phyloP scores from a whole-genome alignment of 148 eudicot species.

The Vaccinium myrtillus region DNA sequence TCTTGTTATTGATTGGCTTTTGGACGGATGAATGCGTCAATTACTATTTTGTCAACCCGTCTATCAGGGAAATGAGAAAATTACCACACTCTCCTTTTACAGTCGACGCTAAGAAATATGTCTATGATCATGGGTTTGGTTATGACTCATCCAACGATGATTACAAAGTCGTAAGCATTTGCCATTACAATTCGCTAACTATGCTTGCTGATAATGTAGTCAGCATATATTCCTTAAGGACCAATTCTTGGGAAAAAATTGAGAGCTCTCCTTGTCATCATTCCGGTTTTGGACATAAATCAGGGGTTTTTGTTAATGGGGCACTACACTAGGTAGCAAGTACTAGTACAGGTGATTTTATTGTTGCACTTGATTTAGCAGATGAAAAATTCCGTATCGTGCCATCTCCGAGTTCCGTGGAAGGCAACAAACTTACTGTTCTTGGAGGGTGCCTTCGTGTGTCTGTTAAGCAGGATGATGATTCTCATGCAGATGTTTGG shows the following conservation, averaged over 20 bases:
- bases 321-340: background rate
- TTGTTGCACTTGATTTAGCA: background rate
- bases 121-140: no score
- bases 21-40: no score
- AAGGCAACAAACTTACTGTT: background rate
- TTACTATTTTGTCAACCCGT: no score
- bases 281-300: background rate
- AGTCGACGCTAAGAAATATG: no score
- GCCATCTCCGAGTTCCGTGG: background rate
- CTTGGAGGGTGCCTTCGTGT: conserved; percentile 7
- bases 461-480: background rate
- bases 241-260: conserved; percentile 9
- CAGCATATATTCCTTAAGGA: background rate
- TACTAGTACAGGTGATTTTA: background rate
- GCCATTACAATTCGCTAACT: no score
- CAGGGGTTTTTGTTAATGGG: conserved; percentile 1
- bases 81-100: no score
- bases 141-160: no score
- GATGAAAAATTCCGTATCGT: background rate
- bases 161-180: no score
- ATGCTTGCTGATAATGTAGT: background rate
- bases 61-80: no score
- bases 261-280: background rate
- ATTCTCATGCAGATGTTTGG: background rate
- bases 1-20: no score